phyloP scores from a whole-genome alignment of 2,329 filamentous ascomycete species.

The Botryotinia narcissicola region DNA sequence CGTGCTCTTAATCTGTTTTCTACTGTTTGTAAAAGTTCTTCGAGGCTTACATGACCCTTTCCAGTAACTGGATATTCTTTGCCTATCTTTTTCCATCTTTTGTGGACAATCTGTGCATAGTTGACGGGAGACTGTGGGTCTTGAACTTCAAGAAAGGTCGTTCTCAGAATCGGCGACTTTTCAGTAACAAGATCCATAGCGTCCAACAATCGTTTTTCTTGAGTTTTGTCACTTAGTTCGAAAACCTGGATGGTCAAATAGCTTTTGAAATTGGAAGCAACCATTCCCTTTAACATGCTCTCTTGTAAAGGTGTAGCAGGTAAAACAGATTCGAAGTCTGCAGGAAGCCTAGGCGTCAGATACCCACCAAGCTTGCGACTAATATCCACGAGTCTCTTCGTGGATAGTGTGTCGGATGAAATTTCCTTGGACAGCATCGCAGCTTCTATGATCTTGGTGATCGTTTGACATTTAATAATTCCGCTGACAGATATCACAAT shows the following conservation, averaged over 20 bases:
- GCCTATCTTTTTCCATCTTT: background rate
- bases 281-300: conserved; percentile 79
- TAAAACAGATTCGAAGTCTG: conserved; percentile 56
- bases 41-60: conserved; percentile 19
- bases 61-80: too few relatives aligned
- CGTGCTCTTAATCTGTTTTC: conserved; percentile 41
- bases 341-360: conserved; percentile 41
- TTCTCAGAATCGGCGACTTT: conserved; percentile 69
- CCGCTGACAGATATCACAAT: conserved; percentile 66
- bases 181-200: conserved; percentile 63
- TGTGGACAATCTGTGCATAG: conserved; percentile 55
- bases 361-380: conserved; percentile 42
- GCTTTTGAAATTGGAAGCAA: conserved; percentile 66
- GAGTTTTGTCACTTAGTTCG: conserved; percentile 52
- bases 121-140: conserved; percentile 54
- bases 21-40: conserved; percentile 43
- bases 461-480: conserved; percentile 71
- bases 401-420: conserved; percentile 11
- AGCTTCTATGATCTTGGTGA: conserved; percentile 55
- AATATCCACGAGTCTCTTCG: conserved; percentile 30
- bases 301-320: conserved; percentile 84
- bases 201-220: conserved; percentile 53
- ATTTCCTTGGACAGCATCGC: conserved; percentile 25
- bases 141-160: conserved; percentile 66
- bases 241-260: conserved; percentile 88